Evolutionary conservation across 805 yeast species (phyloP), one percentile per base, ranked within the genome.

Genomic region (Cephaloascus albidus): DNA sequence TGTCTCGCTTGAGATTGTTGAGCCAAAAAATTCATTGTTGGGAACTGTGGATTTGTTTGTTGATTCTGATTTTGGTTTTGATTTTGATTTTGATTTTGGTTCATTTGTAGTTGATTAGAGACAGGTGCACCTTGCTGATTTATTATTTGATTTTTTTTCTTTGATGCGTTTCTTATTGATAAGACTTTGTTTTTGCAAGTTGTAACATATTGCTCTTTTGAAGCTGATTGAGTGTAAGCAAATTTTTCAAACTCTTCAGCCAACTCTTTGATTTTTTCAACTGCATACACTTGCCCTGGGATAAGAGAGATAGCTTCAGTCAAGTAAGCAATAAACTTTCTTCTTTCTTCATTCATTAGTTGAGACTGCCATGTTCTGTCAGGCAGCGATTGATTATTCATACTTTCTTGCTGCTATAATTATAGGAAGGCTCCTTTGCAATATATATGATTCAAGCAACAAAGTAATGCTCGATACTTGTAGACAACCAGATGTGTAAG

Each of bases 231-330:
- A 40, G 70, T 67, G 53, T 70, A 82, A 18, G 86, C 73, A 47
- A 69, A 76, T 42, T 77, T 74, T 53, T 83, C 93, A 47, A 79
- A 81, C 50, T 81, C 85, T 48, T 77, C 81, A 3, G 88, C 87
- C 48, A 78, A 65, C 3, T 68, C 58, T 48, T 69, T 72, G 48
- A 74, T 60, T 47, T 67, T 72, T 38, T 60, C 65, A 18, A 28
- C 38, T 47, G 17, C 50, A 43, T 31, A 31, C 8, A n/a, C 6
- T 31, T 31, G 33, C 8, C 33, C 33, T 14, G 33, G 33, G 14
- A 31, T 31, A 8, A 8, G 33, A 8, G 15, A n/a, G 16, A 31
- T 31, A 6, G 33, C 6, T 6, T 31, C 33, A 6, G 18, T 10
- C 10, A 31, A n/a, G 14, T 10, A 31, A 6, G 33, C 10, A 16